phyloP scores from a whole-genome alignment of 2,329 filamentous ascomycete genomes.

The Botrytis paeoniae region DNA sequence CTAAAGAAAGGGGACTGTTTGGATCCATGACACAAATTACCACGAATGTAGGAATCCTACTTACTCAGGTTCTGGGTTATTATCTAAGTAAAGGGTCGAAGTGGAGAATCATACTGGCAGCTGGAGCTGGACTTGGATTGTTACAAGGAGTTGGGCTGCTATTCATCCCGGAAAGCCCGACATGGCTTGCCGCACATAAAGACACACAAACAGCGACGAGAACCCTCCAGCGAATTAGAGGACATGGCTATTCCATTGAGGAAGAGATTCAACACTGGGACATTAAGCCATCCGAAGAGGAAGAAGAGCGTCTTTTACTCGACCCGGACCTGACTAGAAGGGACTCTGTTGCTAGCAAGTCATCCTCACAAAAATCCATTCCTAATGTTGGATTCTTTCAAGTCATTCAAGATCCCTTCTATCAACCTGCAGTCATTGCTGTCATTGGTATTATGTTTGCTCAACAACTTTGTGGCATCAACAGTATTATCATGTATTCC shows the following conservation, averaged over 20 bases:
- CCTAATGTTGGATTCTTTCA: constrained; percentile 57
- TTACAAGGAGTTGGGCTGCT: constrained; percentile 68
- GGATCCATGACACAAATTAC: constrained; percentile 85
- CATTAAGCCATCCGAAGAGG: constrained; percentile 36
- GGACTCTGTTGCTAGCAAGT: constrained; percentile 31
- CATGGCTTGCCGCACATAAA: constrained; percentile 73
- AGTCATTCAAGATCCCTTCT: constrained; percentile 64
- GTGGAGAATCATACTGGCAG: constrained; percentile 81
- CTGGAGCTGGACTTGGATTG: constrained; percentile 66
- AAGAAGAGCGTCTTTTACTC: constrained; percentile 34
- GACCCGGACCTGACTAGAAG: constrained; percentile 28
- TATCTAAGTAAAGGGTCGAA: constrained; percentile 76
- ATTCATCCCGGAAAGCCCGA: constrained; percentile 80
- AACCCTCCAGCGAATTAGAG: constrained; percentile 73
- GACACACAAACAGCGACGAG: constrained; percentile 58
- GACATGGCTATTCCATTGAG: constrained; percentile 63
- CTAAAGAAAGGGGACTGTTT: constrained; percentile 72
- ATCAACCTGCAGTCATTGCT: constrained; percentile 72
- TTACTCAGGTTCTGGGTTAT: constrained; percentile 79
- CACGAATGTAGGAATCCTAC: constrained; percentile 86
- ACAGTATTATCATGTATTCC: constrained; percentile 98
- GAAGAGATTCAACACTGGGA: constrained; percentile 68
- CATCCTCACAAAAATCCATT: constrained; percentile 31
- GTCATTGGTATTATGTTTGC: constrained; percentile 89
- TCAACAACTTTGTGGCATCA: constrained; percentile 91